Percentiles rank a stretch among this genome's conserved stretches.
Conservation (phyloP, 1,284 basidiomycete genomes). For the Laetiporus sulphureus region DNA sequence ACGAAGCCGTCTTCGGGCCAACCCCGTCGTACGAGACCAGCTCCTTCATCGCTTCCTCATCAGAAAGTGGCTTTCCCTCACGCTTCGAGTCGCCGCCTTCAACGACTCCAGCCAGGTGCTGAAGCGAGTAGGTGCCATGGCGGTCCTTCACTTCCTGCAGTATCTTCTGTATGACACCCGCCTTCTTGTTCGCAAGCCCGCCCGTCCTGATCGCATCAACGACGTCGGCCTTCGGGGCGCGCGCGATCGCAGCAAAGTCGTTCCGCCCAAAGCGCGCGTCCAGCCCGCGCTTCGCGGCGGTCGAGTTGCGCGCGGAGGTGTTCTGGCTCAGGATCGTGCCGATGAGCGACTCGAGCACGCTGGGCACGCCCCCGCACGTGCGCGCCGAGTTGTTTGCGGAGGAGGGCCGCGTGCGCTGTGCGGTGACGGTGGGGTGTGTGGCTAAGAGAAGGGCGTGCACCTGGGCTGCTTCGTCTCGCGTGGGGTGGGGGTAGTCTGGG, state of each 20-base stretch:
- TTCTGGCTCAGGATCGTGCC: constrained; percentile 73
- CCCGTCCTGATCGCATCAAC: constrained; percentile 61
- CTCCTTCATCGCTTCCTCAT: constrained; percentile 64
- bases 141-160: constrained; percentile 43
- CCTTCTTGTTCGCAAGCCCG: constrained; percentile 72
- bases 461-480: constrained; percentile 38
- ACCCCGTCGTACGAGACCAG: constrained; percentile 66
- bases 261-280: constrained; percentile 54
- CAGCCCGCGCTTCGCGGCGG: constrained; percentile 54
- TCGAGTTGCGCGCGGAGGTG: constrained; percentile 58
- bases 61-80: constrained; percentile 30
- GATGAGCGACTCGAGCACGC: constrained; percentile 68
- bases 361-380: constrained; percentile 51
- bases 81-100: constrained; percentile 5
- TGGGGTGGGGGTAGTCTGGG: constrained; percentile 44
- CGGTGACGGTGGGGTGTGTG: constrained; percentile 24
- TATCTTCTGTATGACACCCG: constrained; percentile 57
- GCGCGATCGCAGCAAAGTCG: constrained; percentile 55
- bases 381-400: constrained; percentile 35
- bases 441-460: constrained; percentile 40
- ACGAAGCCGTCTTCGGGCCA: constrained; percentile 75
- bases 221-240: constrained; percentile 43
- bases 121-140: constrained; percentile 50
- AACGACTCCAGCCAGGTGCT: constrained; percentile 41
- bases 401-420: constrained; percentile 12